Base-by-base conservation (phyloP, 495 filamentous ascomycete species). In the Penicillium subrubescens region DNA sequence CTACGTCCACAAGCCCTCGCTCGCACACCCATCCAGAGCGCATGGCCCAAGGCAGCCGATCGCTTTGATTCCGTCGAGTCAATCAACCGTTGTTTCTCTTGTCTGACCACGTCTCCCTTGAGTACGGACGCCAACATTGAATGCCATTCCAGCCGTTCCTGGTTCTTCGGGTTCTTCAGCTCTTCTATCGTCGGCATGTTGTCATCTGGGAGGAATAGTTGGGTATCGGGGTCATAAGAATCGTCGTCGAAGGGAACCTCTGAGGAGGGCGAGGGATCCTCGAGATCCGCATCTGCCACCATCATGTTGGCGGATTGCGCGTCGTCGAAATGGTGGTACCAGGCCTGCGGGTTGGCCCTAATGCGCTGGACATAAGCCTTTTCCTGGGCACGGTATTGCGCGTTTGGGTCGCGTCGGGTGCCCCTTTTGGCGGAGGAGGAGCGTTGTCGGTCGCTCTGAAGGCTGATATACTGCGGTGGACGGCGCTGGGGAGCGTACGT, bases 131-230 rank as follows among this genome's bases (percentile, higher is more conserved):
- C 92, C 43, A 99, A 81, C 95, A 99, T 99, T 5, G 92, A 90
- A 78, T 99, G 94, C 95, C 95, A 99, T 77, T 99, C 96, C 31
- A 99, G 80, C 41, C 95, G 83, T 75, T 98, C 95, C 57, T 95
- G 86, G 71, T 95, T 98, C 66, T 87, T 88, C 1, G 92, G 90
- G 66, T 96, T 90, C 79, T 89, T 90, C 37, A 97, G 80, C 73
- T 99, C 96, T 62, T 97, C 95, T 33, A 90, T 77, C 5, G 92
- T 93, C 4, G 94, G 92, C 67, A 96, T 89, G 64, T 91, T 90
- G 61, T 96, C 92, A 60, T 92, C 89, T 35, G 89, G 85, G 67
- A 94, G 90, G 71, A 97, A 97, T 60, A 98, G 85, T 71, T 97
- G 88, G 31, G 92, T 94, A 71, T 98, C 95, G 59, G 93, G 91